Evolutionary conservation across 1,139 yeast species (phyloP).

Genomic region (Sporopachydermia cereana): DNA sequence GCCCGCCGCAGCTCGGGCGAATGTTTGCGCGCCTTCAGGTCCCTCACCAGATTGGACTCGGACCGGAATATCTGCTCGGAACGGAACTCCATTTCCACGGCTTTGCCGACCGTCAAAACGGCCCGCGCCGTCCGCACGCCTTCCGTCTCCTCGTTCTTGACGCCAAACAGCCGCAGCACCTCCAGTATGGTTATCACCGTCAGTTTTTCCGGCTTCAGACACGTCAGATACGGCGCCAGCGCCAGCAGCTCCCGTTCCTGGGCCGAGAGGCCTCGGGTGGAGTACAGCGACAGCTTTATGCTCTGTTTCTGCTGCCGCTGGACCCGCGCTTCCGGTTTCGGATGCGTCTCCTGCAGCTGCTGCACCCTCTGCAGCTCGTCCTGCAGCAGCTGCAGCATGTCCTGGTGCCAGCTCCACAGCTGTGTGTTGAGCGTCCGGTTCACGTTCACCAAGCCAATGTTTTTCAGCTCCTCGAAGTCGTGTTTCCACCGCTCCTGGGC

Average conservation of each 20-base stretch:
- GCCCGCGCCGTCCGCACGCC: conserved; percentile 85
- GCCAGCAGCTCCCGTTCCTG: conserved; percentile 30
- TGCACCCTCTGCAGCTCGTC: conserved; percentile 41
- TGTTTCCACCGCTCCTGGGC: conserved; percentile 85
- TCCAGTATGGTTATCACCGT: conserved; percentile 80
- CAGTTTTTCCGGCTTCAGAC: conserved; percentile 69
- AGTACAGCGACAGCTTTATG: conserved; percentile 8
- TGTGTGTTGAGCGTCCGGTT: conserved; percentile 56
- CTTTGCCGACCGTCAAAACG: conserved; percentile 69
- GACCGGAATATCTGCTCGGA: conserved; percentile 49
- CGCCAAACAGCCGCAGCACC: conserved; percentile 49
- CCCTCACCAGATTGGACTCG: conserved; percentile 26
- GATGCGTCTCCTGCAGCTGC: conserved; percentile 14
- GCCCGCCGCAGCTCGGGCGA: conserved; percentile 22
- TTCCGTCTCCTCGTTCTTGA: conserved; percentile 67
- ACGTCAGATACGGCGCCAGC: conserved; percentile 69
- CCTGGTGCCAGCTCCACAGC: conserved; percentile 67
- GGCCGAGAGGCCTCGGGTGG: conserved; percentile 13
- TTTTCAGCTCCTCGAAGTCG: conserved; percentile 60
- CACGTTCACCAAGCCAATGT: conserved; percentile 47
- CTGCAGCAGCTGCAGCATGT: conserved; percentile 55
- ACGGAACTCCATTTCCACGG: conserved; percentile 75
- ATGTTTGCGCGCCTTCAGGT: conserved; percentile 19
- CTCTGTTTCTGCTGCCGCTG: conserved; percentile 5
- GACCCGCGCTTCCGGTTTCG: conserved; percentile 8